Percentiles rank a stretch among this genome's conserved stretches.
Evolutionary conservation across 352 stramenopile species (phyloP).

Genomic region (Phytophthora sojae): DNA sequence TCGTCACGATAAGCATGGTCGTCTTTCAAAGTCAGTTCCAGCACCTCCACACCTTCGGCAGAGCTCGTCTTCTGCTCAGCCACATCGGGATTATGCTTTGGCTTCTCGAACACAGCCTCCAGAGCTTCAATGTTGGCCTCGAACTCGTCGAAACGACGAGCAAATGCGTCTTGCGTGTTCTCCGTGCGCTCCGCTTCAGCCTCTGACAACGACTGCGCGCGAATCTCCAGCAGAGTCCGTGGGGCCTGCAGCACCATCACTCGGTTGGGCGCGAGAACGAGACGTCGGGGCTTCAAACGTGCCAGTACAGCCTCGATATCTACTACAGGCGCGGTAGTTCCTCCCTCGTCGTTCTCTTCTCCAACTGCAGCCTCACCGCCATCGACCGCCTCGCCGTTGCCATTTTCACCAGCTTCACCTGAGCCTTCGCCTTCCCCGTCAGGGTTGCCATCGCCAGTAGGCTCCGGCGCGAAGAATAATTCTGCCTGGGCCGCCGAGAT

Average conservation of each 20-base stretch:
- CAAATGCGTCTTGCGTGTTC: slow-evolving; percentile 75
- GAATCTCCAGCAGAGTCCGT: slow-evolving; percentile 57
- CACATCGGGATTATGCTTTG: slow-evolving; percentile 8
- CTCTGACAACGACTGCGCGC: slow-evolving; percentile 64
- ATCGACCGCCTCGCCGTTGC: slow-evolving; percentile 23
- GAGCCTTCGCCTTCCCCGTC: slow-evolving; percentile 27
- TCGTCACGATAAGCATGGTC: slow-evolving; percentile 56
- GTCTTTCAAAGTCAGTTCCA: slow-evolving; percentile 64
- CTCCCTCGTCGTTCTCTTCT: slow-evolving; percentile 20
- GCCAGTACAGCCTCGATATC: slow-evolving; percentile 54
- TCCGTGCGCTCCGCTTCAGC: slow-evolving; percentile 57
- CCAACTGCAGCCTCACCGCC: slow-evolving; percentile 21
- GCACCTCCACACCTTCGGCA: slow-evolving; percentile 61
- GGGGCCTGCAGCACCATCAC: slow-evolving; percentile 70
- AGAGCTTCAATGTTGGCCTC: slow-evolving; percentile 56
- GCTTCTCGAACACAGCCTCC: slow-evolving; percentile 72
- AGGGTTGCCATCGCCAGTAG: slow-evolving; percentile 17
- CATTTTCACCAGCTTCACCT: slow-evolving; percentile 27
- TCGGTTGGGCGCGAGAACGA: slow-evolving; percentile 67
- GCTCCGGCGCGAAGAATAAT: slow-evolving; percentile 49
- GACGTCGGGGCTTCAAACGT: slow-evolving; percentile 45
- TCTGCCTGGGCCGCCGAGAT: slow-evolving; percentile 54
- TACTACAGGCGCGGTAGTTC: slow-evolving; percentile 25
- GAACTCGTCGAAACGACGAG: slow-evolving; percentile 58
- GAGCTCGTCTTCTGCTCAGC: slow-evolving; percentile 7